Conservation (phyloP, 495 filamentous ascomycete species). For the Aspergillus bridgeri region DNA sequence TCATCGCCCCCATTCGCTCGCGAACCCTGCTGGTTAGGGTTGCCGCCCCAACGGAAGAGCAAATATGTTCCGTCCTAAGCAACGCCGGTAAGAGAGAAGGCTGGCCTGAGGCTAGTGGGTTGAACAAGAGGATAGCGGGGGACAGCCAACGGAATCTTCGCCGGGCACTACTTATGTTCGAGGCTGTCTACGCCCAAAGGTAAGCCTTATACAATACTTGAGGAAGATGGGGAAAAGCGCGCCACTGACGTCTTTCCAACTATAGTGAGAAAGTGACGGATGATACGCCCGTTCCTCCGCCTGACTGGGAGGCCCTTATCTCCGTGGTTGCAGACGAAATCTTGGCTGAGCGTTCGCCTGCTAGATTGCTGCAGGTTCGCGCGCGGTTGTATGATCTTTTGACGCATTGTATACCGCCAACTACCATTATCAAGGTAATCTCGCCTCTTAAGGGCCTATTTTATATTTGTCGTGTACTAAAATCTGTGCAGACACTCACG, state of each 20-base stretch:
- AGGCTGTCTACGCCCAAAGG: conserved; percentile 96
- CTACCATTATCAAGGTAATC: conserved; percentile 78
- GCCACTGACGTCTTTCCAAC: conserved; percentile 14
- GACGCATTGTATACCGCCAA: conserved; percentile 93
- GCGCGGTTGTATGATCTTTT: conserved; percentile 93
- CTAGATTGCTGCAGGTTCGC: conserved; percentile 78
- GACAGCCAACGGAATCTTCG: conserved; percentile 92
- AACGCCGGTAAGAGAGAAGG: conserved; percentile 73
- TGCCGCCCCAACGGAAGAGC: conserved; percentile 77
- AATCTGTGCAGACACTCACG: conserved; percentile 60
- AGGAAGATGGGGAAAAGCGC: neutral
- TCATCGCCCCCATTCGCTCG: conserved; percentile 92
- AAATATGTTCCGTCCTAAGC: conserved; percentile 76
- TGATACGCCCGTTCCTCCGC: conserved; percentile 81
- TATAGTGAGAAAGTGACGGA: conserved; percentile 86
- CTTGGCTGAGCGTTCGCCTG: conserved; percentile 83
- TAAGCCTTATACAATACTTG: conserved; percentile 35
- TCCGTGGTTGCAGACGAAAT: conserved; percentile 85
- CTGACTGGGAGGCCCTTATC: conserved; percentile 94
- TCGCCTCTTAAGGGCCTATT: neutral
- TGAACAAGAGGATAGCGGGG: conserved; percentile 81
- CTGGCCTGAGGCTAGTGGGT: conserved; percentile 62
- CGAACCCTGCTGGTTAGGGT: conserved; percentile 88
- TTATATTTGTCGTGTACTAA: conserved; percentile 6
- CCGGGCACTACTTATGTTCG: conserved; percentile 88